Percentiles rank a stretch among this genome's conserved stretches.
phyloP scores from a whole-genome alignment of 129 eudicot genomes.

The Logfia minima region DNA sequence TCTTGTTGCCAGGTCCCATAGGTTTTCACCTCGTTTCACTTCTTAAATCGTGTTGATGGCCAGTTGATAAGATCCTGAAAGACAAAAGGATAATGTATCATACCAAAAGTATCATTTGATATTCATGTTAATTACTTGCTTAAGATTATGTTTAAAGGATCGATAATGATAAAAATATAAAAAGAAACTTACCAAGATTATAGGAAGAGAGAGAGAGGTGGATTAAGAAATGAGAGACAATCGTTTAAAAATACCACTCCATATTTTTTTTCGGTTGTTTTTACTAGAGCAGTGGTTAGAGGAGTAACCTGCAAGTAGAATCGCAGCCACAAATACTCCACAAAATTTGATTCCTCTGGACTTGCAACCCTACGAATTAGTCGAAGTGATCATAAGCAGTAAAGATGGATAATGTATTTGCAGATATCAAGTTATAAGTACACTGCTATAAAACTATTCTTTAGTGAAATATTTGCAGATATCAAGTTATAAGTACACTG shows the following conservation, averaged over 20 bases:
- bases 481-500: no score
- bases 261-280: constrained; percentile 38
- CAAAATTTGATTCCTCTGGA: constrained; percentile 58
- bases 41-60: constrained; percentile 52
- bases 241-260: constrained; percentile 52
- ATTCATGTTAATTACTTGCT: neutral
- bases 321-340: constrained; percentile 48
- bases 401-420: no score
- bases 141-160: neutral
- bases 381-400: neutral
- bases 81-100: neutral
- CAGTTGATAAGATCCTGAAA: constrained; percentile 52
- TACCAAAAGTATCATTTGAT: no score
- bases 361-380: constrained; percentile 44
- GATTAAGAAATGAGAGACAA: constrained; percentile 49
- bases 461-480: no score
- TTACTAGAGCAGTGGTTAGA: constrained; percentile 21
- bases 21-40: constrained; percentile 40
- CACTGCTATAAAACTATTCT: no score
- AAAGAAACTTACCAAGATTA: constrained; percentile 35
- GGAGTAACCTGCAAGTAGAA: constrained; percentile 45
- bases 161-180: neutral
- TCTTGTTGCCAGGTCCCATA: constrained; percentile 53
- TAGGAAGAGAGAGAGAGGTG: constrained; percentile 38
- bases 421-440: no score